These are phyloP conservation scores for Aaosphaeria pasadenensis DNA, from an alignment of 2,329 filamentous ascomycete genomes.

Conservation along the genomic window DNA sequence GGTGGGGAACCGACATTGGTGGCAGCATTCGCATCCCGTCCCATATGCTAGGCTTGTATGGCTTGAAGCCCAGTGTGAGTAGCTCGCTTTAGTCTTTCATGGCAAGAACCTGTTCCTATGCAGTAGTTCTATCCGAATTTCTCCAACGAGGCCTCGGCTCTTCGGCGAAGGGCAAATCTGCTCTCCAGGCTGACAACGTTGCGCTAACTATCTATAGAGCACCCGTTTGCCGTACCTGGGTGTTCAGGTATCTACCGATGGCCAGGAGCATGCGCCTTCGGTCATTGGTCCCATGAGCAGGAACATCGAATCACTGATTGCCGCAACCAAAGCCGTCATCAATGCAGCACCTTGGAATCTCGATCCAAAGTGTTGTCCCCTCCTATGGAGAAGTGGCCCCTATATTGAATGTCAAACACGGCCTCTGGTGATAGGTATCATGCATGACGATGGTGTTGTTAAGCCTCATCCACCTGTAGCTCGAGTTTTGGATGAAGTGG, in stretches of 20 bases:
- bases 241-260: constrained; percentile 60
- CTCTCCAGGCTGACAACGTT: background rate
- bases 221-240: constrained; percentile 57
- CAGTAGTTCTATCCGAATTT: no score
- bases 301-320: constrained; percentile 49
- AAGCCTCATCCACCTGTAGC: constrained; percentile 53
- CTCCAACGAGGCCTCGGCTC: no score
- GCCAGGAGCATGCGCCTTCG: constrained; percentile 63
- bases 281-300: constrained; percentile 60
- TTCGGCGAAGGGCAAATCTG: no score
- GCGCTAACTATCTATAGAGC: constrained; percentile 40
- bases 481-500: constrained; percentile 43
- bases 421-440: constrained; percentile 50
- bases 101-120: no score
- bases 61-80: constrained; percentile 48
- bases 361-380: constrained; percentile 53
- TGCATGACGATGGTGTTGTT: constrained; percentile 55
- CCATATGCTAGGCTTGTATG: constrained; percentile 59
- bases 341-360: constrained; percentile 50
- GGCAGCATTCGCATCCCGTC: constrained; percentile 58
- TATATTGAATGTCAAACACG: constrained; percentile 42
- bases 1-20: constrained; percentile 59
- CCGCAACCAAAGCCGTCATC: constrained; percentile 49
- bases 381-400: constrained; percentile 52
- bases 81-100: background rate